These are phyloP conservation scores for Metschnikowia borealis DNA, from an alignment of 805 yeast species.

Conservation along the genomic window DNA sequence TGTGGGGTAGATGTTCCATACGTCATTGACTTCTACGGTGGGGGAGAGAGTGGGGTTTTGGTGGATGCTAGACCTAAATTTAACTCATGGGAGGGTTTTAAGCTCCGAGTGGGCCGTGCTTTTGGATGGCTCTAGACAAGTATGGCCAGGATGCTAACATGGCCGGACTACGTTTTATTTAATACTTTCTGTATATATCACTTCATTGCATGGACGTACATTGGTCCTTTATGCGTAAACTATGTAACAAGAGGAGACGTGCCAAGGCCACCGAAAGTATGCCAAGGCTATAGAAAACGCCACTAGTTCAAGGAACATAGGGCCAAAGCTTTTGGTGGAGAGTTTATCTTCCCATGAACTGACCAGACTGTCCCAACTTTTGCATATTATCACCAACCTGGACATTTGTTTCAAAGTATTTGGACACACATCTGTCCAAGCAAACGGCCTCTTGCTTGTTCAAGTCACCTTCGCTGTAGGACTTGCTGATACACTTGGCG, in stretches of 20 bases:
- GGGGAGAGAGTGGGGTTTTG: conserved; percentile 49
- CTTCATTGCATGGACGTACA: neutral
- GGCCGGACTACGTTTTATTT: no score
- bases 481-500: conserved; percentile 68
- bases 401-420: conserved; percentile 90
- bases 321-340: neutral
- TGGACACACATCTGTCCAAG: conserved; percentile 92
- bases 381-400: conserved; percentile 81
- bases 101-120: conserved; percentile 61
- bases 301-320: neutral
- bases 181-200: conserved; percentile 1
- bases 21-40: conserved; percentile 82
- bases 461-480: conserved; percentile 69
- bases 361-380: conserved; percentile 44
- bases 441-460: conserved; percentile 80
- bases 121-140: conserved; percentile 37
- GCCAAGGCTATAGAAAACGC: neutral
- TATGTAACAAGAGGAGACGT: conserved; percentile 4
- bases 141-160: neutral
- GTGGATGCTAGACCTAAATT: conserved; percentile 92
- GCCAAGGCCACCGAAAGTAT: neutral
- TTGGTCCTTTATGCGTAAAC: conserved; percentile 2
- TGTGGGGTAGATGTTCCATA: conserved; percentile 83
- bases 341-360: conserved; percentile 41
- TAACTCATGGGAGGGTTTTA: conserved; percentile 75